Conservation (phyloP, 257 asterid species). For the Mentha longifolia region DNA sequence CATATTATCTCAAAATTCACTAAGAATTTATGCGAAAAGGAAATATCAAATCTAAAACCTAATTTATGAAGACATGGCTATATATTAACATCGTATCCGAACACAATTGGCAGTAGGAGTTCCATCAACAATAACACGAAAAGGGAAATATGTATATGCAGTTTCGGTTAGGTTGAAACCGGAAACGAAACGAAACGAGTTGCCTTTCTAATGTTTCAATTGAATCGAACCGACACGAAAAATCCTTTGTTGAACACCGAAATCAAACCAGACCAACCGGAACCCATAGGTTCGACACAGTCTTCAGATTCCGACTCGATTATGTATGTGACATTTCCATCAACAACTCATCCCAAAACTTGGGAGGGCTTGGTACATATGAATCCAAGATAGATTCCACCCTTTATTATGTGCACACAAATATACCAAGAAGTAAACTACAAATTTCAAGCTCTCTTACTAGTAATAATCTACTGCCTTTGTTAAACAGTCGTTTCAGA, state of each 20-base stretch:
- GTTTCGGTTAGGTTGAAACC: background rate
- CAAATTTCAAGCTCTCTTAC: conserved; percentile 20
- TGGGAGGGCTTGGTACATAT: background rate
- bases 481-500: background rate
- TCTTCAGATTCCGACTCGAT: background rate
- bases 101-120: no score
- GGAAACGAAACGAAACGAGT: background rate
- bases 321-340: background rate
- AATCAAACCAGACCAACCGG: background rate
- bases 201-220: background rate
- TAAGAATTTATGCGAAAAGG: no score
- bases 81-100: no score
- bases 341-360: conserved; percentile 17
- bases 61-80: no score
- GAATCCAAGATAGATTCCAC: background rate
- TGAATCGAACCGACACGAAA: background rate
- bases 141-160: no score
- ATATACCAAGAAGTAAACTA: conserved; percentile 19
- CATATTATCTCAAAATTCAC: no score
- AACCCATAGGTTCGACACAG: background rate
- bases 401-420: conserved; percentile 18
- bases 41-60: no score
- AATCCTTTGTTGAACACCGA: background rate
- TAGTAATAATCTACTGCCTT: background rate
- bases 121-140: no score